Base-by-base conservation (phyloP, 495 filamentous ascomycete species). In the Extremus antarcticus region DNA sequence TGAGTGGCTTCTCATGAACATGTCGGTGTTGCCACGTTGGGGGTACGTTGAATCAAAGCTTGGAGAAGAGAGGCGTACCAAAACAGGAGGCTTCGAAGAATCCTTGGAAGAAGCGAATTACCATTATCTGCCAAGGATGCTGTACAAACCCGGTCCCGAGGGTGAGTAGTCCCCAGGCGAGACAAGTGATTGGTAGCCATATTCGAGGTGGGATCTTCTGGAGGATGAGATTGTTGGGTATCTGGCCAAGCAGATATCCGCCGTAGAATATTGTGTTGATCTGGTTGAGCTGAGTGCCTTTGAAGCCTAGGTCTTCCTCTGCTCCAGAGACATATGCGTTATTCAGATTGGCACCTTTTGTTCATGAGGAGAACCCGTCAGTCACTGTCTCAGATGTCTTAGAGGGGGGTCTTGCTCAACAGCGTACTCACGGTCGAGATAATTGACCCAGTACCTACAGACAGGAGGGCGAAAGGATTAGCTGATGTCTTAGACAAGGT, bases 61-160 rank as follows among this genome's bases (percentile, higher is more conserved):
- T n/a, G n/a, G n/a, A n/a, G n/a, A n/a, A n/a, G n/a, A n/a, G n/a
- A n/a, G n/a, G n/a, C n/a, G n/a, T n/a, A n/a, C n/a, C n/a, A 46
- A 84, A 86, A 10, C 76, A 81, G 51, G 68, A 76, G 0, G 77
- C 68, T 65, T 86, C 82, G 32, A 73, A 72, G 10, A 83, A 62
- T n/a, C 79, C 83, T 60, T 81, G 76, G 61, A 87, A 82, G 71
- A 87, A 85, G 3, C 83, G 78, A 56, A 87, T 81, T 0, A 75
- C 78, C 74, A 80, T 81, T 57, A 87, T 78, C n/a, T 74, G 64
- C 40, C 72, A 66, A 0, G 76, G 75, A 1, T 66, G 70, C 4
- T 72, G 71, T 2, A 70, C 73, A 0, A 72, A 71, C 1, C 78
- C 80, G 1, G 77, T 81, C 32, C 75, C 66, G 76, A 85, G 81